phyloP scores from a whole-genome alignment of 169 alveolate genomes.

The Plasmodium chabaudi region DNA sequence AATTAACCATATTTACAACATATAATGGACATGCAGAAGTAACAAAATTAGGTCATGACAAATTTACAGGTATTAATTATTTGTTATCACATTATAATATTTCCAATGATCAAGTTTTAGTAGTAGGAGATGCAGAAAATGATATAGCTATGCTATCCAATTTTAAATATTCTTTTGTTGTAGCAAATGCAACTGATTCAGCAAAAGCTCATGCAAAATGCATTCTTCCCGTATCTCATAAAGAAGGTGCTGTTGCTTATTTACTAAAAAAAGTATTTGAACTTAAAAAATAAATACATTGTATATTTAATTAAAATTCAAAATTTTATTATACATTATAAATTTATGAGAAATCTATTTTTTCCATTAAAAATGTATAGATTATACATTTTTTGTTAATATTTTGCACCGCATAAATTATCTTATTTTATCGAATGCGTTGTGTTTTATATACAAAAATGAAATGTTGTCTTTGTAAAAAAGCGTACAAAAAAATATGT shows the following conservation, averaged over 20 bases:
- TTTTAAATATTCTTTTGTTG: conserved; percentile 71
- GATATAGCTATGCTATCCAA: conserved; percentile 70
- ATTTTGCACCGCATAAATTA: too few species aligned
- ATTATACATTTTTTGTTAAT: too few species aligned
- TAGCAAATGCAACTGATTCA: conserved; percentile 65
- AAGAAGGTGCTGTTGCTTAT: conserved; percentile 72
- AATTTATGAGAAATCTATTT: too few species aligned
- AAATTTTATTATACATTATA: too few species aligned
- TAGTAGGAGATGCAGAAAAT: conserved; percentile 75
- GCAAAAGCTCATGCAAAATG: conserved; percentile 67
- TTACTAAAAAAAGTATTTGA: conserved; percentile 59
- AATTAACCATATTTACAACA: conserved; percentile 62
- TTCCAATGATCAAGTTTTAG: conserved; percentile 63
- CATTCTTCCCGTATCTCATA: conserved; percentile 51
- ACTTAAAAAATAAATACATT: conserved; percentile 20
- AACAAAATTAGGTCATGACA: conserved; percentile 66
- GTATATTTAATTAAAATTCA: too few species aligned
- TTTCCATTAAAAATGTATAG: too few species aligned
- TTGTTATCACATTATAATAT: conserved; percentile 56
- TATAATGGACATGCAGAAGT: conserved; percentile 74
- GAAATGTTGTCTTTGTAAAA: too few species aligned
- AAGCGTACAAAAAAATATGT: too few species aligned
- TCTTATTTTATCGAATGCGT: too few species aligned
- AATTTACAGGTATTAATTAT: conserved; percentile 65
- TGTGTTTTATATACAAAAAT: too few species aligned